phyloP scores from a whole-genome alignment of 495 filamentous ascomycete species.

The Daldinia bambusicola region DNA sequence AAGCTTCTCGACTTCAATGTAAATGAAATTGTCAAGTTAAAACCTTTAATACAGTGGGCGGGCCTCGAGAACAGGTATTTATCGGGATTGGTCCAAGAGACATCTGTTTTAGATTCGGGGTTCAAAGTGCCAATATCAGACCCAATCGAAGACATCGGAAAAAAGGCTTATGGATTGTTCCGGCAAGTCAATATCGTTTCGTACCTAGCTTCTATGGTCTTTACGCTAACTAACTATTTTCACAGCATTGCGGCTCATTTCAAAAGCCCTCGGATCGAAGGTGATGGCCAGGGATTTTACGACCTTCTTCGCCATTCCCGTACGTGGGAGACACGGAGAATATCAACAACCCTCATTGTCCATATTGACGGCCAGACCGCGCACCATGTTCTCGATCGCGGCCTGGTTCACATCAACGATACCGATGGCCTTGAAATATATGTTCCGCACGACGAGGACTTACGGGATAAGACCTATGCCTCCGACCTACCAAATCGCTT shows the following conservation, averaged over 20 bases:
- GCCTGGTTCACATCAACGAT: slow-evolving; percentile 50
- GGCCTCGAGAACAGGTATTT: slow-evolving; percentile 50
- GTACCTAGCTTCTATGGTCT: not conserved
- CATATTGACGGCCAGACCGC: slow-evolving; percentile 42
- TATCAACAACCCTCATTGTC: slow-evolving; percentile 45
- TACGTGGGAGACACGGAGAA: slow-evolving; percentile 47
- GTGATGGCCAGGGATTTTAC: slow-evolving; percentile 42
- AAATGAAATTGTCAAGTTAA: slow-evolving; percentile 49
- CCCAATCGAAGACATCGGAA: slow-evolving; percentile 42
- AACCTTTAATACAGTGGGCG: slow-evolving; percentile 51
- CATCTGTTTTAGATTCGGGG: slow-evolving; percentile 44
- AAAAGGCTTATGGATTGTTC: slow-evolving; percentile 53
- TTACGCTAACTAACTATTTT: slow-evolving; percentile 26
- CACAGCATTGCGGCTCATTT: slow-evolving; percentile 48
- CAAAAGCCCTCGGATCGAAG: slow-evolving; percentile 48
- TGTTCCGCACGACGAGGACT: slow-evolving; percentile 50
- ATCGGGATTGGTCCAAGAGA: slow-evolving; percentile 51
- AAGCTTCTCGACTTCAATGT: slow-evolving; percentile 54
- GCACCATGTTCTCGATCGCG: slow-evolving; percentile 32
- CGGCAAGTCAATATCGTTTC: slow-evolving; percentile 41
- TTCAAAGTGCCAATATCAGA: slow-evolving; percentile 34
- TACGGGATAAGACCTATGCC: slow-evolving; percentile 50
- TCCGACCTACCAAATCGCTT: slow-evolving; percentile 48
- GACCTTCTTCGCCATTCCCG: slow-evolving; percentile 40
- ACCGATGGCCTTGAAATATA: slow-evolving; percentile 48